Percentiles rank a stretch among this genome's conserved stretches.
Conservation (phyloP, 495 filamentous ascomycete genomes). For the Jackrogersella multiformis region DNA sequence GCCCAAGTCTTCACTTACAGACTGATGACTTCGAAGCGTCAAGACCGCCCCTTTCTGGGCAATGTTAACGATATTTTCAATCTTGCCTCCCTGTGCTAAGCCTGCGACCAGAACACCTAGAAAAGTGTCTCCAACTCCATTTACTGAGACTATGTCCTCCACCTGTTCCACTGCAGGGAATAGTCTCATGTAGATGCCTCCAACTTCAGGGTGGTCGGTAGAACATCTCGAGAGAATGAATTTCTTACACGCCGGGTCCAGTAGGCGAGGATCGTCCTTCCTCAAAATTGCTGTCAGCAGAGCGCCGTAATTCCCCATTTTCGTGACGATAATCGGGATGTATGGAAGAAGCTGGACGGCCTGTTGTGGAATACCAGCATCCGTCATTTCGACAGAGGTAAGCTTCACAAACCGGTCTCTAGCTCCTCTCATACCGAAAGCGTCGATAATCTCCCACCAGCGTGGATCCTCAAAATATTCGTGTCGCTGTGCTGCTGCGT, state of each 20-base stretch:
- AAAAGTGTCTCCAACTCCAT: constrained; percentile 94
- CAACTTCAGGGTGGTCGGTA: constrained; percentile 65
- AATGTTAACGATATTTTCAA: constrained; percentile 61
- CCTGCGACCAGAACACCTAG: constrained; percentile 82
- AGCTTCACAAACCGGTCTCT: constrained; percentile 70
- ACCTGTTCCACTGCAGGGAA: constrained; percentile 76
- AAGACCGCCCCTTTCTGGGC: constrained; percentile 80
- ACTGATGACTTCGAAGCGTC: constrained; percentile 76
- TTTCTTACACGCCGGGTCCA: constrained; percentile 64
- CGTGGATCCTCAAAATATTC: constrained; percentile 70
- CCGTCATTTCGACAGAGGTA: constrained; percentile 70
- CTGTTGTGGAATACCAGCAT: constrained; percentile 83
- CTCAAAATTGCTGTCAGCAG: constrained; percentile 76
- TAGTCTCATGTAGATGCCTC: constrained; percentile 85
- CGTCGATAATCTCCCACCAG: constrained; percentile 86
- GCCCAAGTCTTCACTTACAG: constrained; percentile 66
- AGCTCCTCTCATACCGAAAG: constrained; percentile 70
- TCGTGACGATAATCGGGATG: constrained; percentile 83
- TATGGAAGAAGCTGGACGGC: constrained; percentile 85
- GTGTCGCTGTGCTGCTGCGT: constrained; percentile 66
- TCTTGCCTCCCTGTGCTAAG: constrained; percentile 56
- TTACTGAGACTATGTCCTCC: constrained; percentile 82
- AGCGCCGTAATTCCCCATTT: constrained; percentile 82
- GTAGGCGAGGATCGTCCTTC: constrained; percentile 70
- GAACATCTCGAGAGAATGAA: constrained; percentile 72